Conservation (phyloP, 495 filamentous ascomycete species). For the Copromyces sp. region DNA sequence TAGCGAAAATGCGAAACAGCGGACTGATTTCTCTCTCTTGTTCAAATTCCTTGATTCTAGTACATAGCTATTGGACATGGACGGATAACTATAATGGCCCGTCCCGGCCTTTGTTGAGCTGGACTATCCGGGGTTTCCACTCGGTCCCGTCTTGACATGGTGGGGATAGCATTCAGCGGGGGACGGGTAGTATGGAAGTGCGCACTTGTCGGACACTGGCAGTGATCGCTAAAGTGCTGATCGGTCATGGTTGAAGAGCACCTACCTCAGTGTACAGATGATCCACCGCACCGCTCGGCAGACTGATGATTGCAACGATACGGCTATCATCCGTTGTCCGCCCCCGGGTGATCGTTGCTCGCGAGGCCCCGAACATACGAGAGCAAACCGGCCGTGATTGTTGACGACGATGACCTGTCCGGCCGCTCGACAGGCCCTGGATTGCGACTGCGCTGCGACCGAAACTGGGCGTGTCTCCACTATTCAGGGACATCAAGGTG, state of each 20-base stretch:
- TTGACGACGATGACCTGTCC: background rate
- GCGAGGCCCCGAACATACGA: background rate
- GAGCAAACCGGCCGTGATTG: background rate
- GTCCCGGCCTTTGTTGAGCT: background rate
- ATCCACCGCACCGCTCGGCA: background rate
- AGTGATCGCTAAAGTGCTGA: background rate
- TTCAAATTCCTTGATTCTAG: background rate
- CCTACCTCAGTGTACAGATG: background rate
- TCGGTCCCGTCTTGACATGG: background rate
- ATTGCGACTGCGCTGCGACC: background rate
- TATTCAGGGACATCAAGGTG: background rate
- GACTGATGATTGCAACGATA: background rate
- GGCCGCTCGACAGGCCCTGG: background rate
- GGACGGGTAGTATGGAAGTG: background rate
- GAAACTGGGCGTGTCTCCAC: background rate
- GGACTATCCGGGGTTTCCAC: background rate
- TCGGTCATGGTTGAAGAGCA: background rate
- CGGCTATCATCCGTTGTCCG: background rate
- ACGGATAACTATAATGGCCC: background rate
- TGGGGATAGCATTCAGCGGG: background rate
- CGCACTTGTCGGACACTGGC: background rate
- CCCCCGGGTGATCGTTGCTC: background rate
- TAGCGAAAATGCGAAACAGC: background rate
- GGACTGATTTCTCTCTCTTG: background rate
- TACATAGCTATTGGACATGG: background rate